Evolutionary conservation across 208 protist genomes (phyloP), one percentile per base, ranked within the genome.

Genomic region (Leishmania mexicana): DNA sequence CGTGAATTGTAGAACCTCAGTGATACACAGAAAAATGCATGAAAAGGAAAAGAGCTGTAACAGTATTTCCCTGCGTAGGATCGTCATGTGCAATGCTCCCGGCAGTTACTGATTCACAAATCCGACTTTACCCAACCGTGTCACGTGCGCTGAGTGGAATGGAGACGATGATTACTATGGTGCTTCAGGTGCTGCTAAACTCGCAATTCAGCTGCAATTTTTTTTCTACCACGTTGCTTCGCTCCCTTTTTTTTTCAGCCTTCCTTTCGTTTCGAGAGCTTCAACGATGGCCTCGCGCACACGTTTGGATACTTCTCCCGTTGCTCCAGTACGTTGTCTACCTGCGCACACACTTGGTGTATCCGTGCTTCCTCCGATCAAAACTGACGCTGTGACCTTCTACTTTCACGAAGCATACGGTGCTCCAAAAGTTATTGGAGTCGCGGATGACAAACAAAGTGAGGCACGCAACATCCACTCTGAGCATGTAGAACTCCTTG

Each of bases 361-460:
- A 42, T 58, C 67, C 15, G 8, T n/a, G 40, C 58, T 62, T 51
- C 31, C 58, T 35, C 21, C 17, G 19, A 31, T 21, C 8, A 67
- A 13, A 78, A 64, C 42, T 47, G 40, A 78, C 35, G 4, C 57
- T 19, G 51, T 67, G 17, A 31, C 47, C 76, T 80, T 73, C 49
- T 57, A 80, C 45, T 58, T 73, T 42, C 76, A 80, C 47, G 76
- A 80, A 51, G 42, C 35, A 11, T 79, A 45, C n/a, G 28, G 24
- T 19, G 49, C 13, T 47, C 60, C 19, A 15, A 49, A 17, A 65
- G 74, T n/a, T 58, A 21, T 77, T 47, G 13, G 3, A 58, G 31
- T 21, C n/a, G 42, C 71, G 8, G 17, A 35, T 13, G 1, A 31
- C 28, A n/a, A 15, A 58, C n/a, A 58, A 42, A 40, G 47, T 58